Percentiles rank a stretch among this genome's conserved stretches.
Evolutionary conservation across 2,329 filamentous ascomycete genomes (phyloP).

Genomic region (Gaeumannomyces sp.): DNA sequence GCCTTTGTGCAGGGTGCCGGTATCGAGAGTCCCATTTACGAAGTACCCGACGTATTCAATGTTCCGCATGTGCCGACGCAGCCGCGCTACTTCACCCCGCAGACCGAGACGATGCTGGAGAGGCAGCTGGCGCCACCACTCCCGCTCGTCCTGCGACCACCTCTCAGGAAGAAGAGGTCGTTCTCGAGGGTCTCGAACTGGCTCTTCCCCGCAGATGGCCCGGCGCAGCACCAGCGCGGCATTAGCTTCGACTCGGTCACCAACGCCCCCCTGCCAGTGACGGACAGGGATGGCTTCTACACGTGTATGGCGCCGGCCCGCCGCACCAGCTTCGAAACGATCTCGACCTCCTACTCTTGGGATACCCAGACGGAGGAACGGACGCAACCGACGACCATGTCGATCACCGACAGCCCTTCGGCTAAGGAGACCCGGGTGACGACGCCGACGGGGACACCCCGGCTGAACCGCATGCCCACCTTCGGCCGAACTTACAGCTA

Average conservation of each 20-base stretch:
- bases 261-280: conserved; percentile 48
- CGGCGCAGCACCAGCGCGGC: conserved; percentile 29
- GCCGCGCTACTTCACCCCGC: conserved; percentile 17
- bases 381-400: conserved; percentile 37
- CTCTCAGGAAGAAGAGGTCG: conserved; percentile 60
- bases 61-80: conserved; percentile 2
- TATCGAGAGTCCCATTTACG: neutral
- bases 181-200: conserved; percentile 57
- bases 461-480: conserved; percentile 7
- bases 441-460: conserved; percentile 20
- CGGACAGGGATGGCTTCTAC: conserved; percentile 50
- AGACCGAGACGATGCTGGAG: conserved; percentile 23
- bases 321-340: conserved; percentile 38
- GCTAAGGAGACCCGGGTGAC: conserved; percentile 17
- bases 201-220: conserved; percentile 39
- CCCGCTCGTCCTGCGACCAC: conserved; percentile 52
- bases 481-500: conserved; percentile 3
- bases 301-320: conserved; percentile 40
- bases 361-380: conserved; percentile 33
- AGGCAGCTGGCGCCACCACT: conserved; percentile 47
- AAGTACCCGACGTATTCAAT: conserved; percentile 19
- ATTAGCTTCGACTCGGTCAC: conserved; percentile 45
- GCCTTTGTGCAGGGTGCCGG: conserved; percentile 18
- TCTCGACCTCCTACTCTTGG: conserved; percentile 44
- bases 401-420: conserved; percentile 23